Evolutionary conservation across 805 yeast genomes (phyloP), one percentile per base, ranked within the genome.

Genomic region (Pichia ethanolica): DNA sequence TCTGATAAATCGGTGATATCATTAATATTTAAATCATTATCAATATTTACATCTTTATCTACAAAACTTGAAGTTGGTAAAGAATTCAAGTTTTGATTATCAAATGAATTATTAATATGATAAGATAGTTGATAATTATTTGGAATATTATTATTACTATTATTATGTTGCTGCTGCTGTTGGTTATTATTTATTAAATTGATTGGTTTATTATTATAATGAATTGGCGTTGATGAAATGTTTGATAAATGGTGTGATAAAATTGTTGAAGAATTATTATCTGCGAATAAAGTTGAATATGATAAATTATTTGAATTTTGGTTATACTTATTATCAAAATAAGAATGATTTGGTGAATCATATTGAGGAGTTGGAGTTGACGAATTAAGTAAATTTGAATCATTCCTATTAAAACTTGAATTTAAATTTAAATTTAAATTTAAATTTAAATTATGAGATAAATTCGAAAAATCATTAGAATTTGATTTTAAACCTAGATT

Each of bases 321-420:
- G 13, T 27, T 39, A 27, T 27, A 7, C 2, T 27, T 27, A 12
- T 38, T 37, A 26, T 42, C 42, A 34, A 47, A 47, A 37, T 42
- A 47, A 28, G 26, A 35, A 5, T 37, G 8, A 33, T 39, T 44
- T n/a, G 44, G 25, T 9, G 51, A 35, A 28, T 48, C 47, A 33
- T 27, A 44, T 38, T 39, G 43, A 11, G 51, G 51, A 20, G 51
- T 48, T 48, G 51, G 47, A n/a, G 47, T 41, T n/a, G 41, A 37
- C 11, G 35, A 28, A 25, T 28, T 37, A 20, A 30, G n/a, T 11
- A 25, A 14, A 33, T 39, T 45, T 13, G 10, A 32, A 34, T 35
- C 7, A 26, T 42, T 43, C 14, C 35, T 32, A 25, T 35, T 28
- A 14, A 35, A 25, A 2, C 20, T 30, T 37, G 38, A 38, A 20